Percentiles rank a stretch among this genome's conserved stretches.
Evolutionary conservation across 768 basidiomycete species (phyloP).

Genomic region (Leucocoprinus leucothites): DNA sequence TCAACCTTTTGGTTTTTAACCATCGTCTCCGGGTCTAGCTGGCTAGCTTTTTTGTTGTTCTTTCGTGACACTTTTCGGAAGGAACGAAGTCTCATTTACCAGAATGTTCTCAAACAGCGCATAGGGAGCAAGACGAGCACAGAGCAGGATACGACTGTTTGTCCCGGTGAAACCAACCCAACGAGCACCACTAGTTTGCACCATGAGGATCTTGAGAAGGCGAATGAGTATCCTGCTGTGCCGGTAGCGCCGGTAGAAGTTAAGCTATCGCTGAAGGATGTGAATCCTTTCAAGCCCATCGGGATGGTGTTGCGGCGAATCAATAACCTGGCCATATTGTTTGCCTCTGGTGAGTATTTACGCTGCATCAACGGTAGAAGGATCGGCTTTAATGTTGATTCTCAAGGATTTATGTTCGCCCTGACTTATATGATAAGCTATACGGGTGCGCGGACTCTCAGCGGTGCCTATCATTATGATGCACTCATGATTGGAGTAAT

Average conservation of each 20-base stretch:
- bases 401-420: constrained; percentile 64
- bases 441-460: constrained; percentile 70
- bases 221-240: constrained; percentile 16
- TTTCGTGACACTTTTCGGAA: constrained; percentile 83
- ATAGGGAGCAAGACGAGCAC: constrained; percentile 19
- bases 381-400: not conserved
- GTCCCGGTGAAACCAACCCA: not conserved
- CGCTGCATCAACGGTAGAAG: not conserved
- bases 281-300: constrained; percentile 74
- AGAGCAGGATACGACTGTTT: not conserved
- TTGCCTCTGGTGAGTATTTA: constrained; percentile 53
- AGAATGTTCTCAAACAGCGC: constrained; percentile 53
- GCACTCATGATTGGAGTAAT: constrained; percentile 74
- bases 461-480: constrained; percentile 57
- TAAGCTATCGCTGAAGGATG: constrained; percentile 59
- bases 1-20: constrained; percentile 82
- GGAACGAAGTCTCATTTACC: constrained; percentile 81
- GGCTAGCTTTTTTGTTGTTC: constrained; percentile 56
- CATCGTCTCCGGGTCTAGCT: constrained; percentile 53
- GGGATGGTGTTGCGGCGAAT: constrained; percentile 49
- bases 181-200: not conserved
- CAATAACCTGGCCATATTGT: constrained; percentile 67
- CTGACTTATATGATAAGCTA: constrained; percentile 71
- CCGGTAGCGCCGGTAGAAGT: constrained; percentile 23
- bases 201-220: constrained; percentile 19